These are phyloP conservation scores for Voacanga thouarsii DNA, from an alignment of 257 asterid genomes.

Conservation along the genomic window DNA sequence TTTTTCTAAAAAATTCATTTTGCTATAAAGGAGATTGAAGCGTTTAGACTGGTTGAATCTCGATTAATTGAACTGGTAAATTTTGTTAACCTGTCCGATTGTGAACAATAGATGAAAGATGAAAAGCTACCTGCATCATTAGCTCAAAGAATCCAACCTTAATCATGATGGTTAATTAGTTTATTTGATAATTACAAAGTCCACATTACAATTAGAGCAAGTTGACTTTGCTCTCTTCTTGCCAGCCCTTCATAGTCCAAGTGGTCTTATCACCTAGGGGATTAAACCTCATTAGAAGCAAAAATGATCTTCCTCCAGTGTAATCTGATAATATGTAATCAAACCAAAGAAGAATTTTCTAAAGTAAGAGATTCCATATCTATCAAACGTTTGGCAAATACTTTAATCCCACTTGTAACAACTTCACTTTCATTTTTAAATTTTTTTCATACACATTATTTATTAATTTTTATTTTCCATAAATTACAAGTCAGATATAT, in stretches of 20 bases:
- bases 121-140: slow-evolving; percentile 9
- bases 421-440: background rate
- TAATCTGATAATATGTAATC: slow-evolving; percentile 1
- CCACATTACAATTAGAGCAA: slow-evolving; percentile 33
- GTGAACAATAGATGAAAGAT: background rate
- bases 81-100: background rate
- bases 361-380: slow-evolving; percentile 9
- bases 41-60: background rate
- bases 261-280: slow-evolving; percentile 4
- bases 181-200: slow-evolving; percentile 31
- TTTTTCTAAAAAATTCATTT: no score
- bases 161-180: slow-evolving; percentile 19
- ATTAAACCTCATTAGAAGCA: slow-evolving; percentile 9
- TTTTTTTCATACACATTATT: background rate
- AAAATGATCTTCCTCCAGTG: background rate
- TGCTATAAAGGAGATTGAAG: no score
- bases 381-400: background rate
- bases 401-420: background rate
- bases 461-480: background rate
- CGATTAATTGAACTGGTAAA: background rate
- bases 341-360: background rate
- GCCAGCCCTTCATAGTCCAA: background rate
- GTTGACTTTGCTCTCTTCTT: slow-evolving; percentile 34
- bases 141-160: slow-evolving; percentile 23
- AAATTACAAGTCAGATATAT: no score